Evolutionary conservation across 1,139 yeast genomes (phyloP).

Genomic region (Spathaspora jeffriesii): DNA sequence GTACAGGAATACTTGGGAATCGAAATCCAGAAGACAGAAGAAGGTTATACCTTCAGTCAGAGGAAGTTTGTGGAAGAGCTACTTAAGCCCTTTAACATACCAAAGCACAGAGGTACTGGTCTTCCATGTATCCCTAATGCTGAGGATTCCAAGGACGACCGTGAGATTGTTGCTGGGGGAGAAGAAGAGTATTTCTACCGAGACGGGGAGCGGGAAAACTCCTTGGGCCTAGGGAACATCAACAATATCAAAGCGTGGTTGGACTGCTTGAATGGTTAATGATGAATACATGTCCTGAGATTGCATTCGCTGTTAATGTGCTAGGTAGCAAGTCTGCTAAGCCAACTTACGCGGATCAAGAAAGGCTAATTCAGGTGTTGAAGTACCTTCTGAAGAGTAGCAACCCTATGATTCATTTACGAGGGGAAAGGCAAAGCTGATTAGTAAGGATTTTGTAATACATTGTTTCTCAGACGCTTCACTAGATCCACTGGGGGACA

Average conservation of each 20-base stretch:
- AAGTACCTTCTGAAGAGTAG: not conserved
- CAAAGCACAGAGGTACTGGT: not conserved
- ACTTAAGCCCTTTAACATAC: not conserved
- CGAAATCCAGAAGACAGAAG: not conserved
- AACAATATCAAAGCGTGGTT: constrained; percentile 3
- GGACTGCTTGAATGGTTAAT: constrained; percentile 4
- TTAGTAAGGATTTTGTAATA: not conserved
- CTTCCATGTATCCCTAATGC: not conserved
- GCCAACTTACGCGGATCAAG: constrained; percentile 2
- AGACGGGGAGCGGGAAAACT: not conserved
- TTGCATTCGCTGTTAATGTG: not conserved
- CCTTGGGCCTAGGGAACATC: not conserved
- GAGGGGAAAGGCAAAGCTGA: not conserved
- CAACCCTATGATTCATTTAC: not conserved
- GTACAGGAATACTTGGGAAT: constrained; percentile 4
- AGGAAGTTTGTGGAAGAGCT: not conserved
- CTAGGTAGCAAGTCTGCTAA: not conserved
- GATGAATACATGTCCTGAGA: constrained; percentile 5
- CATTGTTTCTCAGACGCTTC: constrained; percentile 6
- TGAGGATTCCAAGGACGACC: not conserved
- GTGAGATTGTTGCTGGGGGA: not conserved
- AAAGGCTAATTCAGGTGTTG: not conserved
- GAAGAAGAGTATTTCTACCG: not conserved
- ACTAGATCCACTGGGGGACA: constrained; percentile 3
- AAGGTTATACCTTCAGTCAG: not conserved